These are phyloP conservation scores for Dalbergia cultrata DNA, from an alignment of 306 rosid genomes.

Conservation along the genomic window DNA sequence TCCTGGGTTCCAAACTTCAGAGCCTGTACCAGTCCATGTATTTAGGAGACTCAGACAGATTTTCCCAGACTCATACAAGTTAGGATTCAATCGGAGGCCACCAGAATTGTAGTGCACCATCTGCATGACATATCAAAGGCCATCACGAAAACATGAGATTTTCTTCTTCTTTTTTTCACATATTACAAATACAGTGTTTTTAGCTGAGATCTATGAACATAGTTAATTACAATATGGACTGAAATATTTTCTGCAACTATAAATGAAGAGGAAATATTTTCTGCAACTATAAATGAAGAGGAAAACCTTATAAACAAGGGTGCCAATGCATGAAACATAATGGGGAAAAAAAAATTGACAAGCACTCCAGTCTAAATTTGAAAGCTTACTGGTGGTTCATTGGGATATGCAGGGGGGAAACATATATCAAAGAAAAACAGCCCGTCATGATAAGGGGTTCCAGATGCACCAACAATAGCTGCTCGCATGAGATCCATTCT, in stretches of 20 bases:
- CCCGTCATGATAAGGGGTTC: slow-evolving; percentile 97
- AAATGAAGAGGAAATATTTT: too few species aligned
- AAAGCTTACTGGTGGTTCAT: slow-evolving; percentile 90
- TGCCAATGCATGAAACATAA: slow-evolving; percentile 29
- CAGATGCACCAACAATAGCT: slow-evolving; percentile 90
- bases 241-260: background rate
- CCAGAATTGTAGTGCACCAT: slow-evolving; percentile 90
- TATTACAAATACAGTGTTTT: slow-evolving; percentile 11
- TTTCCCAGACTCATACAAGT: slow-evolving; percentile 93
- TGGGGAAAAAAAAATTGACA: slow-evolving; percentile 14
- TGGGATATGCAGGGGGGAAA: slow-evolving; percentile 89
- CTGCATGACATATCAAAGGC: slow-evolving; percentile 62
- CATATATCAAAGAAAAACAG: slow-evolving; percentile 87
- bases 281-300: slow-evolving; percentile 2
- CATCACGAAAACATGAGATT: slow-evolving; percentile 42
- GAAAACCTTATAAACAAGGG: slow-evolving; percentile 12
- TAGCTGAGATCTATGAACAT: slow-evolving; percentile 36
- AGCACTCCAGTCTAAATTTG: slow-evolving; percentile 42
- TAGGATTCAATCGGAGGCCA: slow-evolving; percentile 90
- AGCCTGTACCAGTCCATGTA: slow-evolving; percentile 88
- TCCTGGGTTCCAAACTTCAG: slow-evolving; percentile 91
- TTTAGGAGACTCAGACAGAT: slow-evolving; percentile 95
- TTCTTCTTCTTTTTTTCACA: slow-evolving; percentile 38
- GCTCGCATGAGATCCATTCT: slow-evolving; percentile 93
- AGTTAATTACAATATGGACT: slow-evolving; percentile 23